Evolutionary conservation across 1,284 basidiomycete species (phyloP).

Genomic region (Ceratobasidium sp.): DNA sequence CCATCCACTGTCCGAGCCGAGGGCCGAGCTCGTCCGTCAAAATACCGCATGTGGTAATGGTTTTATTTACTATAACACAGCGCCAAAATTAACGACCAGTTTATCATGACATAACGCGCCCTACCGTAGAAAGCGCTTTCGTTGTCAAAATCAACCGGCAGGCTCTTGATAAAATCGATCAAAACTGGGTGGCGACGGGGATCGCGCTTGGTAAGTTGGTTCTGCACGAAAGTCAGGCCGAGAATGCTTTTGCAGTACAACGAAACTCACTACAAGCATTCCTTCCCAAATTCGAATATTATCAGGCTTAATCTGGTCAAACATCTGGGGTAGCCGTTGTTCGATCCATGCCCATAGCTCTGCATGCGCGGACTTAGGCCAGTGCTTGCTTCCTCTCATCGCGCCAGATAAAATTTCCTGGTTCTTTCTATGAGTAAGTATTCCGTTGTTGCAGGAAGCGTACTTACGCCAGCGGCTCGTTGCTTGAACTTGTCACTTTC

Average conservation of each 20-base stretch:
- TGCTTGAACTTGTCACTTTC: constrained; percentile 89
- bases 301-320: constrained; percentile 82
- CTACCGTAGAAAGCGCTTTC: constrained; percentile 77
- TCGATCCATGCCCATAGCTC: constrained; percentile 83
- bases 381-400: constrained; percentile 83
- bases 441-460: constrained; percentile 63
- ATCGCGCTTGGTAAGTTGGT: constrained; percentile 76
- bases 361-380: constrained; percentile 68
- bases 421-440: neutral
- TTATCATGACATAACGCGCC: constrained; percentile 47
- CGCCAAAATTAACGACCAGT: constrained; percentile 17
- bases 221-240: constrained; percentile 53
- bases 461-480: constrained; percentile 84
- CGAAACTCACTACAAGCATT: constrained; percentile 62
- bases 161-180: constrained; percentile 78
- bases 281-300: constrained; percentile 77
- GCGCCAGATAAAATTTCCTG: constrained; percentile 22
- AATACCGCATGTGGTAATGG: constrained; percentile 64
- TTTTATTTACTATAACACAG: constrained; percentile 66
- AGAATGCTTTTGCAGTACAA: constrained; percentile 5
- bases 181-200: constrained; percentile 82
- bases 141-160: constrained; percentile 80
- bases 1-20: constrained; percentile 69
- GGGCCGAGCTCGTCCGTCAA: constrained; percentile 65
- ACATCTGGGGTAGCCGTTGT: constrained; percentile 72